Base-by-base conservation (phyloP, 352 stramenopile genomes). In the Thalassiosira mediterranea region DNA sequence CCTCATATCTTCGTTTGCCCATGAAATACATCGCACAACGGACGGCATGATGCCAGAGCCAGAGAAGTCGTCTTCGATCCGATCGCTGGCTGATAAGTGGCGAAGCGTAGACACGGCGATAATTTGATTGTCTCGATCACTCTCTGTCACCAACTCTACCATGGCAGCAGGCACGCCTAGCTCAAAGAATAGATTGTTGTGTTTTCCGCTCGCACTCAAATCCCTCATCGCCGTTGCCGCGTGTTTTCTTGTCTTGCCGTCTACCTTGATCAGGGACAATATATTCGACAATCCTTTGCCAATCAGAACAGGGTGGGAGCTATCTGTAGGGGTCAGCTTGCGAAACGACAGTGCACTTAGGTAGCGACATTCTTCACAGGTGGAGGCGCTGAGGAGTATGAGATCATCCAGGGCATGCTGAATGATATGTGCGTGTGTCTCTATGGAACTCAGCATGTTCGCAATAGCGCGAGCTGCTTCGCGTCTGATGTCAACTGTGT, bases 291-390 rank as follows among this genome's bases (percentile, higher is more conserved):
- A 72, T 0, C 93, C 96, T 10, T 94, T 94, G 54, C 94, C 88
- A 44, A 95, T 92, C 31, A 98, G 88, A 56, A 97, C 85, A 4
- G 84, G 72, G 64, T 98, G 96, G 48, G 94, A 96, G 4, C 87
- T 85, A 47, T 95, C 89, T 72, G 98, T 98, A 3, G 94, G 92
- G 8, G 92, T 91, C 7, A 98, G 87, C 80, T 98, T 98, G 5
- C 96, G 94, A 61, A 98, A 94, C 11, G 91, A 92, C n/a, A 98
- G 76, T 2, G 95, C 93, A 0, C 95, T 92, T 75, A 98, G 96
- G 76, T 98, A 98, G 77, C 97, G 93, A 64, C 95, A 98, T 80
- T 98, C 95, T 15, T 86, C 56, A 64, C 98, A 96, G 23, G 94
- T 77, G 40, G 87, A 95, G 4, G 95, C 76, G 3, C 93, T 95